Evolutionary conservation across 805 yeast genomes (phyloP).

Genomic region (Starmerella scarabaei): DNA sequence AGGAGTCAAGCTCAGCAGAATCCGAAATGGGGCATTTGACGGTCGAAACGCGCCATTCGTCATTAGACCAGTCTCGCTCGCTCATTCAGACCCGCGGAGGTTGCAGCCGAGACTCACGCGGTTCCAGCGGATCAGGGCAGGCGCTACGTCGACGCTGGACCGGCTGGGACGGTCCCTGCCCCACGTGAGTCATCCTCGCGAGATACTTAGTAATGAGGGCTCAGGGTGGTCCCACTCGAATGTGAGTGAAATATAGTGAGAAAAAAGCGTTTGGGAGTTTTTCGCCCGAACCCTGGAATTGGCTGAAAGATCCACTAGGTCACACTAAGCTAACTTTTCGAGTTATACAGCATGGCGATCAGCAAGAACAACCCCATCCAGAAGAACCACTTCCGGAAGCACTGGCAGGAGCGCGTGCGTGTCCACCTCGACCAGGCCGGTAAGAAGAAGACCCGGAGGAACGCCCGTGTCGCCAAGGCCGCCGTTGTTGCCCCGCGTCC

Average conservation of each 20-base stretch:
- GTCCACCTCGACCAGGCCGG: slow-evolving; percentile 99
- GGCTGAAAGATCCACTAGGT: slow-evolving; percentile 12
- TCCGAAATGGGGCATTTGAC: slow-evolving; percentile 64
- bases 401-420: slow-evolving; percentile 99
- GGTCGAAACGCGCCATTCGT: slow-evolving; percentile 58
- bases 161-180: not conserved
- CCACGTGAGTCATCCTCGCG: not conserved
- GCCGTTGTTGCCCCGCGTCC: slow-evolving; percentile 97
- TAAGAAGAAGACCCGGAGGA: slow-evolving; percentile 94
- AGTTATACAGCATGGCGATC: slow-evolving; percentile 52
- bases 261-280: not conserved
- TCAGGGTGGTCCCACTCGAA: slow-evolving; percentile 1
- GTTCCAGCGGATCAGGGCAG: not conserved
- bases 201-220: slow-evolving; percentile 1
- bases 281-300: slow-evolving; percentile 4
- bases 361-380: slow-evolving; percentile 96
- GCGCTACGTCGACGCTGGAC: not conserved
- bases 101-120: too few relatives aligned
- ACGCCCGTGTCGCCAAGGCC: slow-evolving; percentile 85
- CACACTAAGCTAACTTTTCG: slow-evolving; percentile 11
- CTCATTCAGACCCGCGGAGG: too few relatives aligned
- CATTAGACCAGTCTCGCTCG: slow-evolving; percentile 14
- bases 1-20: slow-evolving; percentile 56
- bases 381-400: slow-evolving; percentile 99
- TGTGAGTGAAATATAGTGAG: not conserved